Conservation (phyloP, 192 early-diverging fungal genomes). For the Gigaspora rosea region DNA sequence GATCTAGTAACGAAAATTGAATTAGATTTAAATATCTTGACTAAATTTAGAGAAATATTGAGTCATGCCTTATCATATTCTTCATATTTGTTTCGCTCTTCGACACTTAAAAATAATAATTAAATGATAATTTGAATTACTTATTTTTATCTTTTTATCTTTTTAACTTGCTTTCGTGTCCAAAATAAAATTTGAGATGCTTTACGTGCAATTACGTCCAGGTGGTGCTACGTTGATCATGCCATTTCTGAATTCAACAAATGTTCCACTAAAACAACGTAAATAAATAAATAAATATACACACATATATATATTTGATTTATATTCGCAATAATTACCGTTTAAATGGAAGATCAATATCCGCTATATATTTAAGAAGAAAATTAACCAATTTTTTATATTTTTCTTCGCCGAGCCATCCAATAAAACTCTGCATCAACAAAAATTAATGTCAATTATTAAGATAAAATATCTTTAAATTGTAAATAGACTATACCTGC, state of each 20-base stretch:
- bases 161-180: too few species aligned
- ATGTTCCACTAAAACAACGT: conserved; percentile 72
- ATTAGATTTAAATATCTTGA: not conserved
- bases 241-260: conserved; percentile 97
- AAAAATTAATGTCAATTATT: not conserved
- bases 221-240: conserved; percentile 99
- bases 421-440: conserved; percentile 80
- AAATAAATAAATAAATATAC: too few species aligned
- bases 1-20: conserved; percentile 35
- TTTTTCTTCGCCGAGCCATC: conserved; percentile 87
- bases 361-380: conserved; percentile 90
- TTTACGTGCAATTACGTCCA: conserved; percentile 89
- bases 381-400: conserved; percentile 93
- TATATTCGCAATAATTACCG: conserved; percentile 54
- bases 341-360: conserved; percentile 92
- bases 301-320: too few species aligned
- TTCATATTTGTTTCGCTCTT: conserved; percentile 93
- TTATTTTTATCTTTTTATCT: too few species aligned
- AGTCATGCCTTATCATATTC: conserved; percentile 73
- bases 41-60: not conserved
- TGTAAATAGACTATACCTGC: conserved; percentile 48
- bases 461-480: not conserved
- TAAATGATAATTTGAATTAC: not conserved
- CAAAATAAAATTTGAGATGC: not conserved
- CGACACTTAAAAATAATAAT: conserved; percentile 44